Evolutionary conservation across 1,139 yeast genomes (phyloP).

Genomic region (Ogataea hybrid): DNA sequence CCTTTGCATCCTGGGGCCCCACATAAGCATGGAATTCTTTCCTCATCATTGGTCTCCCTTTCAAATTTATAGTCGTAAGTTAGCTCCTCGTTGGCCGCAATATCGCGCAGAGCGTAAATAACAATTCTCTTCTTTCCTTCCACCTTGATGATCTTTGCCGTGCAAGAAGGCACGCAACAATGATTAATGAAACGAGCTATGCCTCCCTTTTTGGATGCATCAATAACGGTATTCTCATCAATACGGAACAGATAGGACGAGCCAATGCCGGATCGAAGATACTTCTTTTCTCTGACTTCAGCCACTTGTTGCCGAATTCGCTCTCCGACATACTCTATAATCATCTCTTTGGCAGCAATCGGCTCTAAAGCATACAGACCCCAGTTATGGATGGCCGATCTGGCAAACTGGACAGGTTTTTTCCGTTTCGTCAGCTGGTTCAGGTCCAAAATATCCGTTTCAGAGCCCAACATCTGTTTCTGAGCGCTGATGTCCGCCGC

Average conservation of each 20-base stretch:
- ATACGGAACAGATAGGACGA: conserved; percentile 90
- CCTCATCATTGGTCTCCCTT: conserved; percentile 86
- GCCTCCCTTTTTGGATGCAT: conserved; percentile 97
- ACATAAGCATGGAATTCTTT: conserved; percentile 87
- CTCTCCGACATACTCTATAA: conserved; percentile 98
- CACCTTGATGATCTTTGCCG: conserved; percentile 93
- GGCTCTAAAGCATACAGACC: conserved; percentile 95
- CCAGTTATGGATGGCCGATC: conserved; percentile 98
- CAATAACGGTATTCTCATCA: conserved; percentile 93
- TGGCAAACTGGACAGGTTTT: conserved; percentile 92
- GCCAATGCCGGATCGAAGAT: conserved; percentile 89
- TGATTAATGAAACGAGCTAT: conserved; percentile 96
- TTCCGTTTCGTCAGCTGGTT: conserved; percentile 82
- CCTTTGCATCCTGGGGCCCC: conserved; percentile 96
- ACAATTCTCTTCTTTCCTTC: conserved; percentile 94
- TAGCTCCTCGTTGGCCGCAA: conserved; percentile 85
- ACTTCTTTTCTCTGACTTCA: conserved; percentile 85
- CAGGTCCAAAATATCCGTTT: conserved; percentile 75
- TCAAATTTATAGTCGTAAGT: conserved; percentile 96
- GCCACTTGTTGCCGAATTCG: conserved; percentile 92
- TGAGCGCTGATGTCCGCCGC: conserved; percentile 90
- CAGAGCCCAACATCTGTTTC: conserved; percentile 72
- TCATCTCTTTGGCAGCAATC: conserved; percentile 93
- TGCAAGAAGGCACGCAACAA: conserved; percentile 96
- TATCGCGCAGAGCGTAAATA: conserved; percentile 87